A percentile compares a stretch with the other conserved stretches of the same genome.
These are phyloP conservation scores for Ascochyta fabae DNA, from an alignment of 2,329 filamentous ascomycete species.

Conservation along the genomic window DNA sequence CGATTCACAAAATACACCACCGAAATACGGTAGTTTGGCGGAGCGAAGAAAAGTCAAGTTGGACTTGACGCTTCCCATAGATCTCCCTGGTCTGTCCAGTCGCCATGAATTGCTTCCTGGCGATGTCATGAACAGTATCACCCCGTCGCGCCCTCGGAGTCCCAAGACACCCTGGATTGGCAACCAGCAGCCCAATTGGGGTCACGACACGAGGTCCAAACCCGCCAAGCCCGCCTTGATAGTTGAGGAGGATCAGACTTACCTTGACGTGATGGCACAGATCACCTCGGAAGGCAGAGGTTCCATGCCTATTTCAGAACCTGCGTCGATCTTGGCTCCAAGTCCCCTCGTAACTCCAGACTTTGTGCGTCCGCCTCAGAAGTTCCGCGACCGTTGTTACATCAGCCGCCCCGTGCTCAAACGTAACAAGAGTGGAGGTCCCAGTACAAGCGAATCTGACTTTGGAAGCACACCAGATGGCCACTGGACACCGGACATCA, in stretches of 20 bases:
- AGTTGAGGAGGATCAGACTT: slow-evolving; percentile 4
- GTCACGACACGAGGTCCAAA: neutral
- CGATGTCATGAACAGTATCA: slow-evolving; percentile 21
- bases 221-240: slow-evolving; percentile 19
- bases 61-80: slow-evolving; percentile 34
- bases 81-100: slow-evolving; percentile 29
- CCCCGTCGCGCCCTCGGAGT: slow-evolving; percentile 33
- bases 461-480: slow-evolving; percentile 16
- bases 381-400: slow-evolving; percentile 22
- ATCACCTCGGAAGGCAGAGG: neutral
- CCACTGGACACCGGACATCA: slow-evolving; percentile 10
- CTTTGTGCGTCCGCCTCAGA: slow-evolving; percentile 16
- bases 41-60: slow-evolving; percentile 39
- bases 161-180: slow-evolving; percentile 35
- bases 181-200: slow-evolving; percentile 22
- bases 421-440: slow-evolving; percentile 19
- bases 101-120: slow-evolving; percentile 21
- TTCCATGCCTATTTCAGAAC: neutral
- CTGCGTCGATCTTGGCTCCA: neutral
- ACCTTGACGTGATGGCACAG: neutral
- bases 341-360: slow-evolving; percentile 9
- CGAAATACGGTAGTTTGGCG: slow-evolving; percentile 28
- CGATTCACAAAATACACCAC: neutral
- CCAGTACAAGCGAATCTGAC: slow-evolving; percentile 22
- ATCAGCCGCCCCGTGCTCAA: slow-evolving; percentile 15